phyloP scores from a whole-genome alignment of 2,329 filamentous ascomycete genomes.

The Fusarium sacchari region DNA sequence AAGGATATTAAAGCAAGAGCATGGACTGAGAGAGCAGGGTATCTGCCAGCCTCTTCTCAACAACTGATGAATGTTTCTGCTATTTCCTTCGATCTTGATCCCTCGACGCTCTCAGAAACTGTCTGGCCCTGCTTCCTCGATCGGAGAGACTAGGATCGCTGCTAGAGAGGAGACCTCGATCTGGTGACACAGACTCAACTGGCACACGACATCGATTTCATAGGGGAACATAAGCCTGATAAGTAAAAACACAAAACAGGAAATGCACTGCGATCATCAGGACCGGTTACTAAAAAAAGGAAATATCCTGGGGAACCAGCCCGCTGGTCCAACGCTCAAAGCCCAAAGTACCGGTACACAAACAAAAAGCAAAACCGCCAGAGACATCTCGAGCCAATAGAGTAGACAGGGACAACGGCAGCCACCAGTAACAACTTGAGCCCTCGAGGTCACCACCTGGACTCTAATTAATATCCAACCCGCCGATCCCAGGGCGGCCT shows the following conservation, averaged over 20 bases:
- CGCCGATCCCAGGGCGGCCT: constrained; percentile 32
- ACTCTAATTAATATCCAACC: constrained; percentile 16
- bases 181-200: constrained; percentile 3
- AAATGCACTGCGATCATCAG: constrained; percentile 1
- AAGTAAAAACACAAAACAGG: neutral
- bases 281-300: constrained; percentile 3
- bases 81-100: neutral
- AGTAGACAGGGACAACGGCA: constrained; percentile 17
- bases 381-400: constrained; percentile 29
- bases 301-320: constrained; percentile 19
- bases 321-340: neutral
- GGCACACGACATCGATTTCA: constrained; percentile 22
- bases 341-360: constrained; percentile 19
- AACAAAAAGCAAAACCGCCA: constrained; percentile 15
- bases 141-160: neutral
- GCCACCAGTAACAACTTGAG: constrained; percentile 14
- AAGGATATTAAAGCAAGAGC: neutral
- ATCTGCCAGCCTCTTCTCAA: constrained; percentile 8
- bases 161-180: neutral
- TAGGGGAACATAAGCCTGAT: neutral
- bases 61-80: neutral
- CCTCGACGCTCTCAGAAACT: neutral
- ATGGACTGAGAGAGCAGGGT: neutral
- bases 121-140: neutral
- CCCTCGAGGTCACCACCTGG: constrained; percentile 22